Base-by-base conservation (phyloP, 768 basidiomycete genomes). In the Termitomyces sp. region DNA sequence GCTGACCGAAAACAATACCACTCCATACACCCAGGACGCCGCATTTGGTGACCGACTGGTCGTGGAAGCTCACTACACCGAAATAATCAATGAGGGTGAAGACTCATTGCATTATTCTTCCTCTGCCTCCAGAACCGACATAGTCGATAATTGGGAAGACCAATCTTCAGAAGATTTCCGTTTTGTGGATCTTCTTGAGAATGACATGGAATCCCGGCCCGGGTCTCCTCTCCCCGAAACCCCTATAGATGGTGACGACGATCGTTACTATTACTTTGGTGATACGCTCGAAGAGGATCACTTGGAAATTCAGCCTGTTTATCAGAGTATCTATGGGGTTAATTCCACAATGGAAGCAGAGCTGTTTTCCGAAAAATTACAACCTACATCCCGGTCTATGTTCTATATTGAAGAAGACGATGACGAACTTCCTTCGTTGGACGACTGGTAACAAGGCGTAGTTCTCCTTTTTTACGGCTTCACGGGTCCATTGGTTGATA, bases 341-440 rank as follows among this genome's bases (percentile, higher is more conserved):
- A 31, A 50, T 48, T 45, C 52, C 3, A 33, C 40, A 10, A 13
- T 23, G 16, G 41, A 53, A 22, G 25, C 56, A 50, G 57, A 57
- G 15, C 50, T 52, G 35, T 23, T 33, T n/a, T 25, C 20, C 41
- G 27, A 22, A 13, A 56, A 59, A 31, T 27, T 52, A 32, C 53
- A 59, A 31, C 55, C 51, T n/a, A 43, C 46, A 56, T 61, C 56
- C 43, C 66, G 43, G 54, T 58, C 41, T 45, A 65, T 57, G 53
- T 65, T 63, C 39, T 57, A 50, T 60, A 69, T 60, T 23, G 71
- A 70, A 25, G 71, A 69, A 33, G 70, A 72, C 39, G 73, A 75
- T 43, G 74, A 73, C 29, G 72, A 69, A 10, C 71, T 73, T 40
- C 75, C 76, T 55, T 68, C 72, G 12, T 66, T 74, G 35, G 75